Evolutionary conservation across 805 yeast species (phyloP), one percentile per base, ranked within the genome.

Genomic region (Monosporozyma aerobia): DNA sequence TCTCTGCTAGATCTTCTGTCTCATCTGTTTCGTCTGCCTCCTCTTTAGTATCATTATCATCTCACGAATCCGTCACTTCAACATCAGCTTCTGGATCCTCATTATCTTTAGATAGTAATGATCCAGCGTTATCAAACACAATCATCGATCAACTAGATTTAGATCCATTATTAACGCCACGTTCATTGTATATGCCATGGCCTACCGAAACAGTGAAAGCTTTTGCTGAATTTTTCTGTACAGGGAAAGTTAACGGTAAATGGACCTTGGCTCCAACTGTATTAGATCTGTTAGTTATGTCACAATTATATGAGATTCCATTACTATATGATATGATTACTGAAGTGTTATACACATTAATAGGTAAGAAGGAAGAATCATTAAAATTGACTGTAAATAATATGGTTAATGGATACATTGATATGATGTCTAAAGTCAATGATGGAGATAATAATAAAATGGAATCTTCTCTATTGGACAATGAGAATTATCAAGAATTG

Each of bases 191-290:
- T 57, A 64, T 87, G 56, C 94, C 95, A 3, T 84, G 82, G 68
- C 65, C 81, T 2, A 80, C 83, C 1, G 63, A 70, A 0, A 78
- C 88, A 0, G 79, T 85, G 14, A 75, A 75, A 52, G 89, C 89
- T 2, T 77, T 85, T 57, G 72, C 83, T 29, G 94, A 86, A 62
- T 87, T 81, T 63, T 72, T 87, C 52, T 85, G 83, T 60, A 86
- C 90, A 5, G 95, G 94, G 1, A 90, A 85, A 65, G 79, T 87
- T 23, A 88, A 88, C 27, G 80, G 83, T 51, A 82, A 78, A 59
- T 85, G 92, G 92, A 68, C 75, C n/a, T 67, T 86, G 41, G 72
- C 78, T 1, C 92, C 94, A 0, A 81, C 86, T 0, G 78, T 85
- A 0, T 72, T 85, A 41, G 89, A 85, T 57, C 74, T 82, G 47